Evolutionary conservation across 2,329 filamentous ascomycete genomes (phyloP).

Genomic region (Orbilia brochopaga): DNA sequence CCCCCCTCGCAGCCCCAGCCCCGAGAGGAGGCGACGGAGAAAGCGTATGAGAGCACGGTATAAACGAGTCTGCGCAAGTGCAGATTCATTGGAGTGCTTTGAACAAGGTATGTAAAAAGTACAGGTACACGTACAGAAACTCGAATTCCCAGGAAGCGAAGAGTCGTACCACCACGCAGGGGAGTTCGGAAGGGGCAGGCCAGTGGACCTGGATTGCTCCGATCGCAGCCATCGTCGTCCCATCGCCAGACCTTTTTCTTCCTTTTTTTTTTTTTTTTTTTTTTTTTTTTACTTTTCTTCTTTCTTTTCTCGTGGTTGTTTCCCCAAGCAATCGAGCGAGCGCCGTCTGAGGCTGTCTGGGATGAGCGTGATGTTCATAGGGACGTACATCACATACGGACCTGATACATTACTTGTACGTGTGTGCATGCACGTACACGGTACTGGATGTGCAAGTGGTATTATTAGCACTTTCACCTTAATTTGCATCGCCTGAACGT

Average conservation of each 20-base stretch:
- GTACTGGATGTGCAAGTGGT: too few species aligned
- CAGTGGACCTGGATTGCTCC: slow-evolving; percentile 48
- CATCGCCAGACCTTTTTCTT: not conserved
- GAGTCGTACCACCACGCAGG: slow-evolving; percentile 19
- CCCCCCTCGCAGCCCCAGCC: too few species aligned
- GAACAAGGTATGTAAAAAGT: too few species aligned
- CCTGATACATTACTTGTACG: not conserved
- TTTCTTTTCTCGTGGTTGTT: not conserved
- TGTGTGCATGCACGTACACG: too few species aligned
- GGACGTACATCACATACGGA: slow-evolving; percentile 1
- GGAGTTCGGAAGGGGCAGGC: slow-evolving; percentile 34
- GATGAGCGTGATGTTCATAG: not conserved
- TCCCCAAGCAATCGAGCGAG: slow-evolving; percentile 5
- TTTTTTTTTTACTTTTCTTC: slow-evolving; percentile 14
- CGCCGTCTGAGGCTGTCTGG: too few species aligned
- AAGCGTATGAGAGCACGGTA: too few species aligned
- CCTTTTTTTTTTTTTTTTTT: slow-evolving; percentile 1
- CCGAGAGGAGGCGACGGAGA: too few species aligned
- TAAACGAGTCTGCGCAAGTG: too few species aligned
- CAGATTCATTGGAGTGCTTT: slow-evolving; percentile 14
- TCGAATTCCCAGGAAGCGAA: too few species aligned
- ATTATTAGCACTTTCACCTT: too few species aligned
- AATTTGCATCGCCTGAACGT: too few species aligned
- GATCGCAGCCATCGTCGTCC: slow-evolving; percentile 16
- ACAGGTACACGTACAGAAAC: too few species aligned